Percentiles rank a stretch among this genome's conserved stretches.
Evolutionary conservation across 768 basidiomycete species (phyloP).

Genomic region (Amanita thiersii): DNA sequence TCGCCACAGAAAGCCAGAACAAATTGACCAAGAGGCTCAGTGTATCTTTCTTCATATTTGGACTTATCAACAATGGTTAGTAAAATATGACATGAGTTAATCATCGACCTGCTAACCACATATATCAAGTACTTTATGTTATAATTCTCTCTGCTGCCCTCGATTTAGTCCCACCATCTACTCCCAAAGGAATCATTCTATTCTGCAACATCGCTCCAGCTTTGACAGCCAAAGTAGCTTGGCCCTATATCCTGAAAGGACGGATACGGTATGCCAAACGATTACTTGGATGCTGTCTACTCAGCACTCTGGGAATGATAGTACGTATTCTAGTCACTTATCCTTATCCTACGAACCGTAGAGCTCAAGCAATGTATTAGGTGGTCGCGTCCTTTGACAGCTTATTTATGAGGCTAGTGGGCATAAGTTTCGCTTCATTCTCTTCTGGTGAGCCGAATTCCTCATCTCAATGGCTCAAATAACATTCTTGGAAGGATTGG

Average conservation of each 20-base stretch:
- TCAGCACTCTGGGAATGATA: conserved; percentile 82
- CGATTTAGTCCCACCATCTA: conserved; percentile 86
- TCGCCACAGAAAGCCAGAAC: conserved; percentile 19
- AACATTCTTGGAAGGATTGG: conserved; percentile 51
- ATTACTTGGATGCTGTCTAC: conserved; percentile 61
- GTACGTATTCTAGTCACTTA: conserved; percentile 35
- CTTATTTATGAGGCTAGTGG: conserved; percentile 63
- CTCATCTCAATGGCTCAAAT: background rate
- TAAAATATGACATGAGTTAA: background rate
- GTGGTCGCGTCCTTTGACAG: conserved; percentile 67
- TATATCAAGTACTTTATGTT: conserved; percentile 74
- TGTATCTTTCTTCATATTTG: conserved; percentile 83
- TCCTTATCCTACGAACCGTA: background rate
- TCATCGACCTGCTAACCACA: conserved; percentile 1
- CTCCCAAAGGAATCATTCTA: conserved; percentile 90
- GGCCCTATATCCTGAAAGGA: conserved; percentile 87
- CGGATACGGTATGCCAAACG: conserved; percentile 74
- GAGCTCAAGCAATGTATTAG: conserved; percentile 26
- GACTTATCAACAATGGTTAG: conserved; percentile 85
- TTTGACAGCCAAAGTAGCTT: conserved; percentile 79
- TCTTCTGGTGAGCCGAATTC: conserved; percentile 60
- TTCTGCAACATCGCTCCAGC: conserved; percentile 95
- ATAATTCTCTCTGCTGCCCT: conserved; percentile 94
- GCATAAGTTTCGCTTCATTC: conserved; percentile 76
- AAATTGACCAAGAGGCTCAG: conserved; percentile 31